These are phyloP conservation scores for Lentinula sp. DNA, from an alignment of 768 basidiomycete species.

Conservation along the genomic window DNA sequence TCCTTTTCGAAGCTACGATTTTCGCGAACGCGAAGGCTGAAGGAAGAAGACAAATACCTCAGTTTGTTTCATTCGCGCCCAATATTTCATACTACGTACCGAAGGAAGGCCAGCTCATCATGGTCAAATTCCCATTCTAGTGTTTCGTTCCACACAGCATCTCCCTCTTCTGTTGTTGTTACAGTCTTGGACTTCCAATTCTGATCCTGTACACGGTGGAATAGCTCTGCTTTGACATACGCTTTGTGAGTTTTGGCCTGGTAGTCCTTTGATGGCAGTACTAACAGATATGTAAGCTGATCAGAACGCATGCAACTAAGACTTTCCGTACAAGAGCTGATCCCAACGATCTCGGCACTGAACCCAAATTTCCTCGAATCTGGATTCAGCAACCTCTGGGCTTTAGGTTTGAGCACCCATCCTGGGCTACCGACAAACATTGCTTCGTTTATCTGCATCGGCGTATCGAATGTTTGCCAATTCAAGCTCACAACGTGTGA, in stretches of 20 bases:
- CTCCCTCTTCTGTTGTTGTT: conserved; percentile 28
- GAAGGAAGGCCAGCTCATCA: conserved; percentile 49
- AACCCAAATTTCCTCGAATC: conserved; percentile 15
- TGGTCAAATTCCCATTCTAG: conserved; percentile 45
- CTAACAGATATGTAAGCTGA: conserved; percentile 16
- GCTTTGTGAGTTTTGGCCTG: conserved; percentile 31
- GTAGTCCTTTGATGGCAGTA: conserved; percentile 38
- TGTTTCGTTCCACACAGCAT: conserved; percentile 35
- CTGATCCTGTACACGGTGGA: conserved; percentile 30
- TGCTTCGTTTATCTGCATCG: conserved; percentile 58
- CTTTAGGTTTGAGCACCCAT: conserved; percentile 45
- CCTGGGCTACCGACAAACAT: conserved; percentile 53
- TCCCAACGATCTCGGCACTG: conserved; percentile 32
- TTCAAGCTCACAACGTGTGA: conserved; percentile 55
- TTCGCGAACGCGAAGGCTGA: conserved; percentile 19
- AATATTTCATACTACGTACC: conserved; percentile 24
- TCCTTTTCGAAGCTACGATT: conserved; percentile 34
- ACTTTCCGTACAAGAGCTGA: conserved; percentile 34
- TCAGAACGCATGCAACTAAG: background rate
- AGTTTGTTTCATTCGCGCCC: background rate
- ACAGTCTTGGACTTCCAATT: conserved; percentile 38
- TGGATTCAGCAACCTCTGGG: conserved; percentile 15
- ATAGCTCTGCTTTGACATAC: conserved; percentile 41
- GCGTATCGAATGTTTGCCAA: conserved; percentile 56
- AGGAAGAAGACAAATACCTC: background rate